Conservation (phyloP, 345 rosid genomes). For the Barbarea vulgaris region DNA sequence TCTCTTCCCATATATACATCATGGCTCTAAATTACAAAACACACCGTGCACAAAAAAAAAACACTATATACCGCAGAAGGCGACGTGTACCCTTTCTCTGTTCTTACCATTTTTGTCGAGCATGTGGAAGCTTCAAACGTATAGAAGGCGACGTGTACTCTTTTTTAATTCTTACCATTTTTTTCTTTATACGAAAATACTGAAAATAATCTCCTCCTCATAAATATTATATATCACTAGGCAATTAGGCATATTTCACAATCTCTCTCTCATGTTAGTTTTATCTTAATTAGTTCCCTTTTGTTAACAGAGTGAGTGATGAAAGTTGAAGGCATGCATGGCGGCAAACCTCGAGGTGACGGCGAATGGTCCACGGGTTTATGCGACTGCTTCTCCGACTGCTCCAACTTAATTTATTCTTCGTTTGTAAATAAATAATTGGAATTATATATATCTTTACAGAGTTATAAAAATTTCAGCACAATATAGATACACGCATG, state of each 20-base stretch:
- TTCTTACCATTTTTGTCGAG: neutral
- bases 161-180: no score
- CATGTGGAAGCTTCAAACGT: no score
- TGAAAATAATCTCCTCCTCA: neutral
- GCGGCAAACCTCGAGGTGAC: constrained; percentile 18
- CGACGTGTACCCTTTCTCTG: neutral
- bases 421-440: neutral
- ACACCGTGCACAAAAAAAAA: no score
- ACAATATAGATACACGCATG: neutral
- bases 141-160: no score
- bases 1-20: no score
- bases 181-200: no score
- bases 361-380: constrained; percentile 51
- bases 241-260: no score
- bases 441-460: neutral
- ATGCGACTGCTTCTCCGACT: constrained; percentile 45
- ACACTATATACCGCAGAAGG: neutral
- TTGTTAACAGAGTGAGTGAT: constrained; percentile 17
- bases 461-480: neutral
- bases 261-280: no score
- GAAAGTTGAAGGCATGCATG: constrained; percentile 13
- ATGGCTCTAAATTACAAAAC: no score
- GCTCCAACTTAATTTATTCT: constrained; percentile 19
- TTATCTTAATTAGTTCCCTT: no score
- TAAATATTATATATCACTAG: no score